These are phyloP conservation scores for Amanita pallidorosea DNA, from an alignment of 768 basidiomycete genomes.

Conservation along the genomic window DNA sequence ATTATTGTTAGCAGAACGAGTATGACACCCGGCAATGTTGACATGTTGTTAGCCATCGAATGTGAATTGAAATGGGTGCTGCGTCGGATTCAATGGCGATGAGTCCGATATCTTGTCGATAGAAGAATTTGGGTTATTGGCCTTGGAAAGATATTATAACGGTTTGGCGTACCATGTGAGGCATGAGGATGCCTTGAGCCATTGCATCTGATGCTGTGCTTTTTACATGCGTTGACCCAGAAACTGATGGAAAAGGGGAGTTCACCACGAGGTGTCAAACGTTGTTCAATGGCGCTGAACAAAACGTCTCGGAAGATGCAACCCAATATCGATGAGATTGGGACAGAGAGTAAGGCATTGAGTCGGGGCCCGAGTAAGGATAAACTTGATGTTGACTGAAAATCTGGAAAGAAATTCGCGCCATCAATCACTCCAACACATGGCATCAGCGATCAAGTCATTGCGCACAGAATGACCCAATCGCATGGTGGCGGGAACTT, in stretches of 20 bases:
- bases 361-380: no score
- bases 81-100: background rate
- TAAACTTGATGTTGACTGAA: no score
- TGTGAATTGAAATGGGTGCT: background rate
- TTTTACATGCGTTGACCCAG: background rate
- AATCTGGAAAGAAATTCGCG: no score
- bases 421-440: no score
- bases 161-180: background rate
- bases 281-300: background rate
- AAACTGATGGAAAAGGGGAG: background rate
- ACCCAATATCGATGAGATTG: no score
- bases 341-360: no score
- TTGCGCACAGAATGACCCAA: no score
- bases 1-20: conserved; percentile 20
- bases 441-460: no score
- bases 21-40: conserved; percentile 20
- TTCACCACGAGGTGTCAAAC: conserved; percentile 13
- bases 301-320: no score
- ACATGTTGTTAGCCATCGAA: background rate
- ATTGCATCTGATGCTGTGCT: background rate
- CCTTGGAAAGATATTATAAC: conserved; percentile 2
- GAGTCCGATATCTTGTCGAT: background rate
- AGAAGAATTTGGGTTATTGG: conserved; percentile 4
- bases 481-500: no score
- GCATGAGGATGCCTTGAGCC: conserved; percentile 10